Base-by-base conservation (phyloP, 768 basidiomycete genomes). In the Tricholoma furcatifolium region DNA sequence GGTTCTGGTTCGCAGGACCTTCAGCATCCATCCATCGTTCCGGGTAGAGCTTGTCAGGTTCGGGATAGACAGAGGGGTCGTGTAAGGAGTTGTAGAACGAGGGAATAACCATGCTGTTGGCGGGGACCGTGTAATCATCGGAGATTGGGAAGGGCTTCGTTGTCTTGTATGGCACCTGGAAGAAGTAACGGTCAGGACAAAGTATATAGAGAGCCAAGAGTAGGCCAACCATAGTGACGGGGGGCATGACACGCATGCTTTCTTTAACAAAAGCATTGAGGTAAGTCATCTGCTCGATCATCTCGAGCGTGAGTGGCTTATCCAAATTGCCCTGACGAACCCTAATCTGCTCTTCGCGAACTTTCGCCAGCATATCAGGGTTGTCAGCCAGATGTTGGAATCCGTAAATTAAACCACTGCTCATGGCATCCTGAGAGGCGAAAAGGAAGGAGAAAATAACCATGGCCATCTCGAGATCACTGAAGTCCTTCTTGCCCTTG, bases 361-460 rank as follows among this genome's bases (percentile, higher is more conserved):
- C 82, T 72, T 96, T 98, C 34, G 82, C 83, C 60, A 96, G 71
- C 49, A 97, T 74, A 21, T 93, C 88, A 1, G 96, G 96, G 66
- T 91, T 79, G 69, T 98, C 97, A 40, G 91, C 91, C 34, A 97
- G 79, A 69, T 95, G 92, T 72, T 99, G 97, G 84, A 98, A 97
- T 35, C 85, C 88, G 69, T 92, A 98, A 64, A 97, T 93, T 62
- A 98, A 74, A 45, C 94, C 95, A 55, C 91, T 93, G 67, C 91
- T 92, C 97, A 99, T 98, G 43, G 97, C 97, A 67, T 99, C 97
- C 75, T 97, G 93, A 21, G 86, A 89, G 2, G 93, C 97, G 63
- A 98, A 98, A 49, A 99, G 75, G 85, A 98, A 98, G 10, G 91
- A 93, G 65, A 99, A 87, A 36, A 99, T 72, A 64, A 97, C 95